Percentiles rank a stretch among this genome's conserved stretches.
Evolutionary conservation across 2,329 filamentous ascomycete genomes (phyloP).

Genomic region (Ascochyta viciae-villosae): DNA sequence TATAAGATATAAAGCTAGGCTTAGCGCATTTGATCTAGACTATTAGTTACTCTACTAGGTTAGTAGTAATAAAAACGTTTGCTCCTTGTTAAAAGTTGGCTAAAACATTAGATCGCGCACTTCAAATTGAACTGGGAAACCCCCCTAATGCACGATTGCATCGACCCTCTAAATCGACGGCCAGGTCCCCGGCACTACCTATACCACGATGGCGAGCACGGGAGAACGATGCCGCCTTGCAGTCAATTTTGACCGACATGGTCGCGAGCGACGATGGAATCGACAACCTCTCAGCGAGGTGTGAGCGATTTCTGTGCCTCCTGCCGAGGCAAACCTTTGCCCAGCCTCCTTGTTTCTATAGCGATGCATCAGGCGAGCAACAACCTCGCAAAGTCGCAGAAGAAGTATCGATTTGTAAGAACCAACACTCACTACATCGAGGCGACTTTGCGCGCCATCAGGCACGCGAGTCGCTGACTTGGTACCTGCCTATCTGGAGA

Average conservation of each 20-base stretch:
- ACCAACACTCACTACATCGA: conserved; percentile 5
- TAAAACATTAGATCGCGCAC: no score
- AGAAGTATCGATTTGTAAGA: conserved; percentile 18
- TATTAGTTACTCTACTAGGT: no score
- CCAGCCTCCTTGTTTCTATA: neutral
- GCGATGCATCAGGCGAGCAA: neutral
- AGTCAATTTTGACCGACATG: neutral
- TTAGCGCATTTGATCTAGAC: no score
- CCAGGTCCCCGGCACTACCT: conserved; percentile 3
- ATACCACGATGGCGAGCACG: conserved; percentile 2
- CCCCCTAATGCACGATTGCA: neutral
- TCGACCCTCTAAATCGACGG: neutral
- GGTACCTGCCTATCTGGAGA: conserved; percentile 15
- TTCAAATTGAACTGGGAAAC: no score
- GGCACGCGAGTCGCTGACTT: conserved; percentile 4
- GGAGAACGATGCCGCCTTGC: conserved; percentile 1
- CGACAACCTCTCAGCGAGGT: neutral
- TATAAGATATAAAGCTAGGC: no score
- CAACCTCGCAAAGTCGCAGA: conserved; percentile 6
- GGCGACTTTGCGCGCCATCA: conserved; percentile 11
- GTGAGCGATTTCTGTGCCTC: neutral
- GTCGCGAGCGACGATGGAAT: neutral
- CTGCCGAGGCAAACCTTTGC: conserved; percentile 1
- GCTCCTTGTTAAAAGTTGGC: no score
- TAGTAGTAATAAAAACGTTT: no score